Conservation (phyloP, 2,329 filamentous ascomycete species). For the Beauveria australis region DNA sequence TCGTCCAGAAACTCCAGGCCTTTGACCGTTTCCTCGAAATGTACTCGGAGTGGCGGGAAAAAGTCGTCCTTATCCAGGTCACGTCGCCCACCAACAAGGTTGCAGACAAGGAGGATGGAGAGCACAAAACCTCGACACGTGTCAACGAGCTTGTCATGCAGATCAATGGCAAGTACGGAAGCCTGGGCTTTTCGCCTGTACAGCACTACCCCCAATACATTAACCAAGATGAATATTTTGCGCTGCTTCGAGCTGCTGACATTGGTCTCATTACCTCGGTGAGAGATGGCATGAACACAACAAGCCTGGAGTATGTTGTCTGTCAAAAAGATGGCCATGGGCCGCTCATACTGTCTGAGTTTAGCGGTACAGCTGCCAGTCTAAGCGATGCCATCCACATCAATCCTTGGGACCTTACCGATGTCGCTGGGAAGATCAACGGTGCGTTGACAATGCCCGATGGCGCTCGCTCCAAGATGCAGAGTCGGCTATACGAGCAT, state of each 20-base stretch:
- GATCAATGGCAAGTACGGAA: conserved; percentile 88
- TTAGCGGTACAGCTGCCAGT: conserved; percentile 86
- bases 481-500: conserved; percentile 69
- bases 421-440: conserved; percentile 78
- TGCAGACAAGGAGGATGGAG: conserved; percentile 66
- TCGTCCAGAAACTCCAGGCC: conserved; percentile 91
- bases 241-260: conserved; percentile 80
- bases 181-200: conserved; percentile 79
- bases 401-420: conserved; percentile 87
- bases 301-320: conserved; percentile 87
- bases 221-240: conserved; percentile 84
- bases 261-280: conserved; percentile 93
- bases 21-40: conserved; percentile 87
- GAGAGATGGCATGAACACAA: conserved; percentile 96
- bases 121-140: conserved; percentile 76
- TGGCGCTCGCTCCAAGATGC: conserved; percentile 58
- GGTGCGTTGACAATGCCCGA: conserved; percentile 68
- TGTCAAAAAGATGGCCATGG: conserved; percentile 83
- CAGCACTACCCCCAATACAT: conserved; percentile 94
- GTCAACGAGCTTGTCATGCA: conserved; percentile 85
- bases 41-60: conserved; percentile 85
- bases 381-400: conserved; percentile 85
- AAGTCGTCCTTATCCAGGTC: conserved; percentile 90
- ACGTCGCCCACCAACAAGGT: conserved; percentile 79
- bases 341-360: conserved; percentile 89